Conservation (phyloP, 331 rosid genomes). For the Erythrophleum ivorense region DNA sequence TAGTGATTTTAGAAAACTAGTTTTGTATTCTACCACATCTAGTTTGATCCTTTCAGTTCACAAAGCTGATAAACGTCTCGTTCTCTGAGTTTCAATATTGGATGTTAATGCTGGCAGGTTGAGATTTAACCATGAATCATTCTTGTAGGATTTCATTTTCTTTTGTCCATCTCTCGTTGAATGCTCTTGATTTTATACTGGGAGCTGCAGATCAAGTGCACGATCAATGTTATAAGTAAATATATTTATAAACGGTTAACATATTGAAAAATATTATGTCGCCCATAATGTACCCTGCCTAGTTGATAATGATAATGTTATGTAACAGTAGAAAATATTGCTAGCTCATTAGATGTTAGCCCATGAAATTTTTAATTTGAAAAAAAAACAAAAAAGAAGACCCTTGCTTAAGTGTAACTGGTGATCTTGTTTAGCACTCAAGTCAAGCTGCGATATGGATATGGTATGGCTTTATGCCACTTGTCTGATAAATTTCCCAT, state of each 20-base stretch:
- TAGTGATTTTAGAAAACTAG: slow-evolving; percentile 1
- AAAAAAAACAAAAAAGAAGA: no score
- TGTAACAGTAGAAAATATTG: background rate
- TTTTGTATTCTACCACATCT: slow-evolving; percentile 10
- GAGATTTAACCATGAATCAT: slow-evolving; percentile 3
- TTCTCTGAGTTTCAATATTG: background rate
- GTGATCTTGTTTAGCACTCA: background rate
- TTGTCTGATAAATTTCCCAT: background rate
- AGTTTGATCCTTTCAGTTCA: background rate
- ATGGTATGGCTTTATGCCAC: background rate
- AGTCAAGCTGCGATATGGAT: background rate
- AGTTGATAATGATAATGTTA: background rate
- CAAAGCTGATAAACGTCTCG: background rate
- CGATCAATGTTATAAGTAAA: background rate
- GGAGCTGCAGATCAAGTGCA: background rate
- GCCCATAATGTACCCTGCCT: background rate
- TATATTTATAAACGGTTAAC: background rate
- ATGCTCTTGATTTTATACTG: background rate
- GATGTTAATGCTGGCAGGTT: background rate
- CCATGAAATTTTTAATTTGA: background rate
- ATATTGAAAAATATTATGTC: background rate
- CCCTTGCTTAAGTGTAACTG: background rate
- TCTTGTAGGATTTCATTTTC: background rate
- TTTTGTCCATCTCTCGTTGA: background rate
- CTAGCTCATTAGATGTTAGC: background rate